Base-by-base conservation (phyloP, 2,329 filamentous ascomycete genomes). In the Westerdykella ornata region DNA sequence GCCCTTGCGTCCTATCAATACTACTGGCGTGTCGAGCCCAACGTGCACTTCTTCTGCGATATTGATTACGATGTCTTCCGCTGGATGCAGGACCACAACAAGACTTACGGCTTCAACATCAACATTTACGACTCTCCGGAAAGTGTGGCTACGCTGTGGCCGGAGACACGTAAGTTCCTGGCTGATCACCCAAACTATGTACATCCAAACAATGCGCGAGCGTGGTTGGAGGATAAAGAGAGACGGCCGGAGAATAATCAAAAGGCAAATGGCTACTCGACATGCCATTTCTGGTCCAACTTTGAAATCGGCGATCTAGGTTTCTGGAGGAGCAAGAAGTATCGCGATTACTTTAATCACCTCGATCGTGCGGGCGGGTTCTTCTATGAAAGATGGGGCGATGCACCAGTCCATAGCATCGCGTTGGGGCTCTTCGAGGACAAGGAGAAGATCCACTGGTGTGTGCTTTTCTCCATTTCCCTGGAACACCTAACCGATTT, bases 211-310 rank as follows among this genome's bases (percentile, higher is more conserved):
- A 95, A 88, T 62, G 89, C 92, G 43, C 78, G 90, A 69, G 75
- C 78, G 26, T 98, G 90, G 90, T 68, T 98, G 47, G 85, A 82
- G 1, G 92, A 98, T 64, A 80, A 78, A 47, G 68, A 75, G 42
- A 77, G 82, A 36, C 78, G 92, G 37, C 89, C 90, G 1, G 79
- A 87, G 12, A 85, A 94, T 66, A 87, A 88, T 60, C 65, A 75
- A 40, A 80, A 82, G 48, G 90, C 90, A 5, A 85, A 94, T 57
- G 92, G 92, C 26, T 98, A 95, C 72, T 94, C 88, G 26, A 97
- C 92, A 2, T 98, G 92, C 66, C 92, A 98, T 68, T 98, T 98
- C 74, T 98, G 92, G 92, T 92, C 84, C 58, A 98, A 98, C 68
- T 98, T 98, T 57, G 92, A 98, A 68, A 90, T 98, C 56, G 90